Percentiles rank a stretch among this genome's conserved stretches.
These are phyloP conservation scores for Nakazawaea ambrosiae DNA, from an alignment of 805 yeast species.

Conservation along the genomic window DNA sequence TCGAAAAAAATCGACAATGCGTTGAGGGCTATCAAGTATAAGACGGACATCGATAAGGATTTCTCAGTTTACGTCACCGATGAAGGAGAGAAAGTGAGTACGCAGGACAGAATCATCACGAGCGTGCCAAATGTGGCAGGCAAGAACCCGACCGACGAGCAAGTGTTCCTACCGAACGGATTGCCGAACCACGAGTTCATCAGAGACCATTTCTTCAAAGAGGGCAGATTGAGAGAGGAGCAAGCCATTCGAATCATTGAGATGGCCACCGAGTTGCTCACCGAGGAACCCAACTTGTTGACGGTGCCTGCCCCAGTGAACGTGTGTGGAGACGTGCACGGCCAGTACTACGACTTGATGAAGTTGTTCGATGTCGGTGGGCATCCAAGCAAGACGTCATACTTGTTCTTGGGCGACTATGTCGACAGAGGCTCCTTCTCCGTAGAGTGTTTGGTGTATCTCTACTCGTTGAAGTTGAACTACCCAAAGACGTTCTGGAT, in stretches of 20 bases:
- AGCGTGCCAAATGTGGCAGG: constrained; percentile 63
- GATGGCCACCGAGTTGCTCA: constrained; percentile 56
- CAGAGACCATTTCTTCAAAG: constrained; percentile 65
- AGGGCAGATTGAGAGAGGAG: constrained; percentile 68
- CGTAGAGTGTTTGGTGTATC: constrained; percentile 68
- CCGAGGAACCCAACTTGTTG: constrained; percentile 71
- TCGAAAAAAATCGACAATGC: constrained; percentile 60
- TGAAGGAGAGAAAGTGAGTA: constrained; percentile 49
- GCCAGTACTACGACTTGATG: constrained; percentile 86
- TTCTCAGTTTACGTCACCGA: constrained; percentile 42
- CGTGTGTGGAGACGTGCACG: constrained; percentile 97
- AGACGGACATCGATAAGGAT: constrained; percentile 28
- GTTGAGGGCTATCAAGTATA: constrained; percentile 47
- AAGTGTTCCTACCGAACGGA: constrained; percentile 57
- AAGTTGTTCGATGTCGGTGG: constrained; percentile 94
- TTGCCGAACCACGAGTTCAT: constrained; percentile 69
- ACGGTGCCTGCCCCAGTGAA: constrained; percentile 89
- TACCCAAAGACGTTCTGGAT: constrained; percentile 71
- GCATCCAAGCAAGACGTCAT: constrained; percentile 67
- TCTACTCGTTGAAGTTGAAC: constrained; percentile 73
- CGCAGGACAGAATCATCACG: constrained; percentile 50
- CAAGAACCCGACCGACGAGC: constrained; percentile 55
- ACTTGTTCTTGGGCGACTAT: constrained; percentile 86
- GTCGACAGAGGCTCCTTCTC: constrained; percentile 93
- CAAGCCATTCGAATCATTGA: constrained; percentile 66